These are phyloP conservation scores for Colletotrichum chrysophilum DNA, from an alignment of 2,329 filamentous ascomycete genomes.

Conservation along the genomic window DNA sequence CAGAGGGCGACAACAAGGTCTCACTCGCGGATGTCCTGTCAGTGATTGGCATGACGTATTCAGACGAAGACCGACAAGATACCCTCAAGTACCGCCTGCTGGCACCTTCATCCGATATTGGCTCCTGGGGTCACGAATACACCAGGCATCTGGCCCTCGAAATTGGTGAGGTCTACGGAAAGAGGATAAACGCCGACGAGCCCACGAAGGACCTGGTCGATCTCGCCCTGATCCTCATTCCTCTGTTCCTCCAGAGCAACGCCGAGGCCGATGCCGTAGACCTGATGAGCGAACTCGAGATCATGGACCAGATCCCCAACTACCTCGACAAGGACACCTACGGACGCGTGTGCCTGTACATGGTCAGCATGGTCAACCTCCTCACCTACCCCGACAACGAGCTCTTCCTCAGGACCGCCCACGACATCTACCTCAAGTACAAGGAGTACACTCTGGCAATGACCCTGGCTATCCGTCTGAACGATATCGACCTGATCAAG, in stretches of 20 bases:
- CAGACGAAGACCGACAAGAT: constrained; percentile 93
- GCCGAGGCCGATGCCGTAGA: constrained; percentile 98
- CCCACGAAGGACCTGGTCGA: constrained; percentile 84
- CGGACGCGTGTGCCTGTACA: constrained; percentile 91
- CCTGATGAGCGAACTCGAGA: constrained; percentile 94
- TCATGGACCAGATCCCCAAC: constrained; percentile 88
- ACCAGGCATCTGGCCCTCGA: constrained; percentile 94
- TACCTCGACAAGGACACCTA: constrained; percentile 96
- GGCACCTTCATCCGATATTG: constrained; percentile 88
- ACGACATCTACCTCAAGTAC: constrained; percentile 92
- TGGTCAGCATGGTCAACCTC: constrained; percentile 98
- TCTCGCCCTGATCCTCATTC: constrained; percentile 83
- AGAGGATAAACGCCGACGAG: constrained; percentile 85
- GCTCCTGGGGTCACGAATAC: constrained; percentile 98
- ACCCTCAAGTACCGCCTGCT: constrained; percentile 95
- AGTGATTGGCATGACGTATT: constrained; percentile 98
- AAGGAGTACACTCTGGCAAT: constrained; percentile 94
- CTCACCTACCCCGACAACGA: constrained; percentile 98
- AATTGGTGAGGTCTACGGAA: constrained; percentile 92
- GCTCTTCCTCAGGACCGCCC: constrained; percentile 89
- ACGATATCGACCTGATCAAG: constrained; percentile 83
- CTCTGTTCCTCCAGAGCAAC: constrained; percentile 95
- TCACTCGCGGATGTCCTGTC: constrained; percentile 94
- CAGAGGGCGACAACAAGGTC: constrained; percentile 82
- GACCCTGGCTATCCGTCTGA: constrained; percentile 90